phyloP scores from a whole-genome alignment of 2,329 filamentous ascomycete genomes.

The Gyromitra esculenta region DNA sequence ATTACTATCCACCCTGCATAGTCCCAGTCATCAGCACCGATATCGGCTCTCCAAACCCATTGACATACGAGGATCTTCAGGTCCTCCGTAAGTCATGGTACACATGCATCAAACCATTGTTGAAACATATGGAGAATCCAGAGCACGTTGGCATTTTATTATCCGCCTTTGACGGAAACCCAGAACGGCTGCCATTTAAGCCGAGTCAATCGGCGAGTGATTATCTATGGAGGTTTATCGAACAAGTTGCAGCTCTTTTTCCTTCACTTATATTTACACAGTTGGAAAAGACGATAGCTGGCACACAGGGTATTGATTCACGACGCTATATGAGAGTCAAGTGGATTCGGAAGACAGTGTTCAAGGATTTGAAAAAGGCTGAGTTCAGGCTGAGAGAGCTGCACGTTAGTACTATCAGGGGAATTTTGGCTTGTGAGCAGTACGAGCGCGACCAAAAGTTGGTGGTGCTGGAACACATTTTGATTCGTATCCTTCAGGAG shows the following conservation, averaged over 20 bases:
- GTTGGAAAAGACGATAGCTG: constrained; percentile 8
- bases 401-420: background rate
- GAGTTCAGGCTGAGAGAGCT: constrained; percentile 2
- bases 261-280: constrained; percentile 3
- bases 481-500: constrained; percentile 6
- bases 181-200: background rate
- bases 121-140: background rate
- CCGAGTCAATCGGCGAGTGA: background rate
- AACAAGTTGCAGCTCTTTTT: background rate
- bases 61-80: background rate
- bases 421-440: constrained; percentile 2
- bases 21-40: background rate
- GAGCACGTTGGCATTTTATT: background rate
- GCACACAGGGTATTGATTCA: background rate
- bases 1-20: constrained; percentile 12
- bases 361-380: constrained; percentile 23
- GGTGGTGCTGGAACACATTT: constrained; percentile 28
- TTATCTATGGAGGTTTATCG: background rate
- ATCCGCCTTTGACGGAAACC: background rate
- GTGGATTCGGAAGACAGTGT: constrained; percentile 14
- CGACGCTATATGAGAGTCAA: background rate
- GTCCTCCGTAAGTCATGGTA: background rate
- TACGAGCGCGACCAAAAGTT: constrained; percentile 13
- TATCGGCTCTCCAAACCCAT: background rate
- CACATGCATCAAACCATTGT: constrained; percentile 1